Evolutionary conservation across 495 filamentous ascomycete genomes (phyloP).

Genomic region (Stereocaulon alpinum): DNA sequence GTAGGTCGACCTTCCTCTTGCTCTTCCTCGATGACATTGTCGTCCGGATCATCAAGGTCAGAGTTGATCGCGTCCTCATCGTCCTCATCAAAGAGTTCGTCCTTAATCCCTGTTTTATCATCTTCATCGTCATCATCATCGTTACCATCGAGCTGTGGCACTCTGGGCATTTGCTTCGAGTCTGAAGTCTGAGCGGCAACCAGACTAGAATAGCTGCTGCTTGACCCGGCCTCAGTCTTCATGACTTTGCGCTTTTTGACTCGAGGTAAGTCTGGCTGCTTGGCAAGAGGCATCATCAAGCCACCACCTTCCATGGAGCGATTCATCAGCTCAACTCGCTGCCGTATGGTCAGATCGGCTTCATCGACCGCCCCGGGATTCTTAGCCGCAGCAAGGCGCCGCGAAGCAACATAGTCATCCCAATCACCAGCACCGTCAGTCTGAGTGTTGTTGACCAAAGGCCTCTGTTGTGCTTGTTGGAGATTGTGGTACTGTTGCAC

Average conservation of each 20-base stretch:
- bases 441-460: constrained; percentile 42
- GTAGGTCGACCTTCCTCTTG: constrained; percentile 66
- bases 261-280: constrained; percentile 25
- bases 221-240: constrained; percentile 19
- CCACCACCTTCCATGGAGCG: constrained; percentile 69
- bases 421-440: constrained; percentile 64
- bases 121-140: constrained; percentile 47
- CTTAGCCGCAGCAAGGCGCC: constrained; percentile 38
- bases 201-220: constrained; percentile 6
- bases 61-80: constrained; percentile 99
- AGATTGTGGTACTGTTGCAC: constrained; percentile 39
- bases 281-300: constrained; percentile 56
- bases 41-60: constrained; percentile 90
- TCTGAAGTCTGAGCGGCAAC: constrained; percentile 2
- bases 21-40: constrained; percentile 65
- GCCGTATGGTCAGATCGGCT: constrained; percentile 40
- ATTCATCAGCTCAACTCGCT: constrained; percentile 57
- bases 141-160: constrained; percentile 54
- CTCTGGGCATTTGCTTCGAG: not conserved
- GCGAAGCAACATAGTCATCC: constrained; percentile 47
- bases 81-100: constrained; percentile 37
- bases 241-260: constrained; percentile 25
- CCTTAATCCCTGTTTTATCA: constrained; percentile 34
- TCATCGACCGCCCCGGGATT: constrained; percentile 2
- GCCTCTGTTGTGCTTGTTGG: constrained; percentile 32